A percentile compares a stretch with the other conserved stretches of the same genome.
phyloP scores from a whole-genome alignment of 1,284 basidiomycete species.

The Cystobasidium sp. region DNA sequence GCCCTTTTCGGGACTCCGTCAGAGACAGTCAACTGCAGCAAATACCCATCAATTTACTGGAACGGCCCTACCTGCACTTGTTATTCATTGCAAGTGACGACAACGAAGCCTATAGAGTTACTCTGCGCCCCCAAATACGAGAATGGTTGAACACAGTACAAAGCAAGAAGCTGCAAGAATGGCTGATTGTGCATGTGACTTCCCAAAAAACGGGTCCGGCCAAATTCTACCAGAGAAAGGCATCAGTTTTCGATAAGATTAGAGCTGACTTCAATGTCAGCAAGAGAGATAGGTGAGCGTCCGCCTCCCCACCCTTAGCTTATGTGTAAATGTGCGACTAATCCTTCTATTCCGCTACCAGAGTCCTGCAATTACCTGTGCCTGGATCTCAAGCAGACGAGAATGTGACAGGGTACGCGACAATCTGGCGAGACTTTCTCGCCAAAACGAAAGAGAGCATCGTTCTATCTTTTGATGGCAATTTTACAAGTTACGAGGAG shows the following conservation, averaged over 20 bases:
- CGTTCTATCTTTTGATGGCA: slow-evolving; percentile 76
- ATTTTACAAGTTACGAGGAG: slow-evolving; percentile 78
- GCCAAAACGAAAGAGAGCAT: slow-evolving; percentile 88
- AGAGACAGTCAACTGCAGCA: slow-evolving; percentile 46
- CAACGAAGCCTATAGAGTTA: slow-evolving; percentile 77
- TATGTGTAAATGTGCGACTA: not conserved
- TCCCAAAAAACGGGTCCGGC: slow-evolving; percentile 42
- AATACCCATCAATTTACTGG: slow-evolving; percentile 72
- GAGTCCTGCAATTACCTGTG: slow-evolving; percentile 74
- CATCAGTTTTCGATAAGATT: slow-evolving; percentile 85
- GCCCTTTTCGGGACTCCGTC: slow-evolving; percentile 26
- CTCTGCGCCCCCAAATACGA: slow-evolving; percentile 80
- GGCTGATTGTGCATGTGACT: slow-evolving; percentile 83
- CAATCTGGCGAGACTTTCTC: slow-evolving; percentile 85
- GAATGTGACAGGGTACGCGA: slow-evolving; percentile 70
- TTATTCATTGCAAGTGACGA: slow-evolving; percentile 88
- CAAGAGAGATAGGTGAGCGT: slow-evolving; percentile 77
- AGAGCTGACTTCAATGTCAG: slow-evolving; percentile 88
- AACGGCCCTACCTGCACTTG: slow-evolving; percentile 80
- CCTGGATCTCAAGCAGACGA: slow-evolving; percentile 51
- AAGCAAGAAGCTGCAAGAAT: slow-evolving; percentile 62
- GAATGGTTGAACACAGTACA: slow-evolving; percentile 70
- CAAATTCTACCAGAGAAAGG: slow-evolving; percentile 64
- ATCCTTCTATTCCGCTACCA: slow-evolving; percentile 55
- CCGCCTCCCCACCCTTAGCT: not conserved